Percentiles rank a stretch among this genome's conserved stretches.
Evolutionary conservation across 257 asterid species (phyloP).

Genomic region (Rubia yunnanensis): DNA sequence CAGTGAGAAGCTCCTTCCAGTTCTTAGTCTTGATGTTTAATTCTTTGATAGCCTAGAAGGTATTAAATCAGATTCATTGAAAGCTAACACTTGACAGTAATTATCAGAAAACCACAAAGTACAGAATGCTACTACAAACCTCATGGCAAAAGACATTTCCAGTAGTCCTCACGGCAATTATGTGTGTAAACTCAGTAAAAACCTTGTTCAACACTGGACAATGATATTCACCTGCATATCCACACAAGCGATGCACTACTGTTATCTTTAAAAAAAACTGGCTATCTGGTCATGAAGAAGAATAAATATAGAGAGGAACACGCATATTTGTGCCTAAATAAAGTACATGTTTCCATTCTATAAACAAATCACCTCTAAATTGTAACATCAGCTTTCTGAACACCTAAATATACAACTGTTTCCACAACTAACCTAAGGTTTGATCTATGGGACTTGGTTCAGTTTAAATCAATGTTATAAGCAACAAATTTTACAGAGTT

Average conservation of each 20-base stretch:
- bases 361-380: neutral
- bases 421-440: neutral
- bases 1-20: conserved; percentile 98
- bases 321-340: neutral
- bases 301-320: neutral
- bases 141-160: conserved; percentile 95
- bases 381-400: neutral
- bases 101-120: conserved; percentile 1
- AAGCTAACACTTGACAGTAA: neutral
- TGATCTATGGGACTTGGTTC: neutral
- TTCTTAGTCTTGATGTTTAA: conserved; percentile 83
- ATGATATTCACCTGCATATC: conserved; percentile 67
- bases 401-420: neutral
- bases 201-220: conserved; percentile 95
- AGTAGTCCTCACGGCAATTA: conserved; percentile 84
- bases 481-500: neutral
- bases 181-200: conserved; percentile 82
- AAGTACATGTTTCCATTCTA: neutral
- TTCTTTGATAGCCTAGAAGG: conserved; percentile 78
- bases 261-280: neutral
- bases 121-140: conserved; percentile 32
- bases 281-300: neutral
- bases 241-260: conserved; percentile 1
- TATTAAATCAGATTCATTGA: conserved; percentile 1
- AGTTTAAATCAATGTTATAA: neutral